Evolutionary conservation across 176 grass and related monocot species (phyloP).

Genomic region (Bolboschoenus planiculmis): DNA sequence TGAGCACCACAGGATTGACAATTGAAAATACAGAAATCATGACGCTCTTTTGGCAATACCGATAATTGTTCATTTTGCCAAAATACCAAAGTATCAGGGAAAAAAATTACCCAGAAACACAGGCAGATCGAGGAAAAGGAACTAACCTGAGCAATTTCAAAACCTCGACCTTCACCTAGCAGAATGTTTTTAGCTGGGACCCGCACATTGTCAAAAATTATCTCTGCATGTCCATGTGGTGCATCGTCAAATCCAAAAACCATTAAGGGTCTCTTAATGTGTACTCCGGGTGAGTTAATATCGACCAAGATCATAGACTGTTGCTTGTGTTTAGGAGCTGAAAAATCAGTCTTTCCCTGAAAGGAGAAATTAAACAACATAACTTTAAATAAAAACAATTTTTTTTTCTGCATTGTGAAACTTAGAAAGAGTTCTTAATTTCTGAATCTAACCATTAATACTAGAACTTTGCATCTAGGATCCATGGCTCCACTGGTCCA

Average conservation of each 20-base stretch:
- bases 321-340: conserved; percentile 76
- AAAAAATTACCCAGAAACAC: not conserved
- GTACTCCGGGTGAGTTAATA: conserved; percentile 64
- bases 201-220: conserved; percentile 78
- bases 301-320: conserved; percentile 96
- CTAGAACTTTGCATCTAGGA: conserved; percentile 88
- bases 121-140: not conserved
- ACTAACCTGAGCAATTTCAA: conserved; percentile 91
- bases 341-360: conserved; percentile 93
- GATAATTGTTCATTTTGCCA: not conserved
- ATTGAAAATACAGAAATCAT: not conserved
- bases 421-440: not conserved
- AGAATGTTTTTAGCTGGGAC: conserved; percentile 78
- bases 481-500: conserved; percentile 99
- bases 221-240: conserved; percentile 89
- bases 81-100: not conserved
- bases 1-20: not conserved
- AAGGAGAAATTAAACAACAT: conserved; percentile 25
- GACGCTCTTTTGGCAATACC: not conserved
- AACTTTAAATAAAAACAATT: not conserved
- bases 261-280: conserved; percentile 76
- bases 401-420: not conserved
- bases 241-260: conserved; percentile 97
- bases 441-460: conserved; percentile 67
- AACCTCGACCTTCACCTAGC: conserved; percentile 80